These are phyloP conservation scores for Crithidia thermophila DNA, from an alignment of 208 protist genomes.

Conservation along the genomic window DNA sequence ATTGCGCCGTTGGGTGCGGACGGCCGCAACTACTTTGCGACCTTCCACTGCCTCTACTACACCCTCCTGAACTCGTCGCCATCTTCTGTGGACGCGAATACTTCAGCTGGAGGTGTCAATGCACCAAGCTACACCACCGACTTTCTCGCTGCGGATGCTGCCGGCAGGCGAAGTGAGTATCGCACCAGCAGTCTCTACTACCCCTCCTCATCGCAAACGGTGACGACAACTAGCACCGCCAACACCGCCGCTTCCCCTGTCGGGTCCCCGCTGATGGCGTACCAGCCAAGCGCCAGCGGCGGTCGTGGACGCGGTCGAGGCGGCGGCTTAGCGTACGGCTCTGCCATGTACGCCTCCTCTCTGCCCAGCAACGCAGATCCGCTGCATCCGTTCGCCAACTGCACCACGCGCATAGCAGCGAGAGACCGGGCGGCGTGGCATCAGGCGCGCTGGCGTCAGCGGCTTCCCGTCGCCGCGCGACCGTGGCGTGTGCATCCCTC, in stretches of 20 bases:
- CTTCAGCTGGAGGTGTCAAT: conserved; percentile 7
- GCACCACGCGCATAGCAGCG: conserved; percentile 7
- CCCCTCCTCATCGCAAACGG: conserved; percentile 4
- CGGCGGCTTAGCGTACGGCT: no score
- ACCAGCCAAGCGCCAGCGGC: no score
- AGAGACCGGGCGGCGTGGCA: conserved; percentile 30
- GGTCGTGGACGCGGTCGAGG: neutral
- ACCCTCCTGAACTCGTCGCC: neutral
- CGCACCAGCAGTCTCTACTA: conserved; percentile 9
- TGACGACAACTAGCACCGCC: neutral
- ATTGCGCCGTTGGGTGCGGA: conserved; percentile 58
- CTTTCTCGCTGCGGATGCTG: conserved; percentile 9
- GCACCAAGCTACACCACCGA: conserved; percentile 13
- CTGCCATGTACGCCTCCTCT: neutral
- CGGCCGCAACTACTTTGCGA: conserved; percentile 66
- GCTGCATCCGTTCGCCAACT: neutral
- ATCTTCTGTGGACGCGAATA: no score
- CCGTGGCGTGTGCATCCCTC: conserved; percentile 19
- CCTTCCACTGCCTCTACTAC: conserved; percentile 57
- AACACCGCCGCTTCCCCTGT: neutral
- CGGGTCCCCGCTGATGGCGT: no score
- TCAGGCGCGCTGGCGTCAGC: conserved; percentile 36
- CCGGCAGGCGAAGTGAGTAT: neutral
- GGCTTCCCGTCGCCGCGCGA: conserved; percentile 9
- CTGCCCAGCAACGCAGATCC: neutral